Evolutionary conservation across 306 rosid genomes (phyloP).

Genomic region (Glycine soja): DNA sequence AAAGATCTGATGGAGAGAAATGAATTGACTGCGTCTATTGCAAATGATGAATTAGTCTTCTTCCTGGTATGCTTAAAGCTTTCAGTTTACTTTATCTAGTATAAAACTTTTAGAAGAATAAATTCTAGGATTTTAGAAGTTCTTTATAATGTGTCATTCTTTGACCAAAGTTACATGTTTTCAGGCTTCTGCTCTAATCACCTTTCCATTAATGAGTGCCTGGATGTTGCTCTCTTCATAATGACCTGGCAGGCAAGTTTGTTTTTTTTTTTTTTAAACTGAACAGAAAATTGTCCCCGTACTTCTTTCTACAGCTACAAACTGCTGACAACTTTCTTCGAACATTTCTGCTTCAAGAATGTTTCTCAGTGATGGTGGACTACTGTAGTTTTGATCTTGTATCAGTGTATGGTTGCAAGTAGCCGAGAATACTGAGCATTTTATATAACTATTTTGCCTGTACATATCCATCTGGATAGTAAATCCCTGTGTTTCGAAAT

Average conservation of each 20-base stretch:
- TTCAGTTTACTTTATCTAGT: constrained; percentile 12
- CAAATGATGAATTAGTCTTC: constrained; percentile 74
- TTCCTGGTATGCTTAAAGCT: constrained; percentile 66
- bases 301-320: constrained; percentile 16
- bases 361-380: constrained; percentile 33
- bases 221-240: constrained; percentile 76
- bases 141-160: constrained; percentile 34
- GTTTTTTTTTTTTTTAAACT: not conserved
- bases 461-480: not conserved
- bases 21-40: constrained; percentile 67
- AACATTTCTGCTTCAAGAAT: constrained; percentile 19
- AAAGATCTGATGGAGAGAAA: constrained; percentile 71
- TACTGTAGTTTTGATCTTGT: constrained; percentile 2
- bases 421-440: constrained; percentile 20
- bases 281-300: not conserved
- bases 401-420: constrained; percentile 12
- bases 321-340: not conserved
- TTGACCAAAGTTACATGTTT: constrained; percentile 49
- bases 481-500: not conserved
- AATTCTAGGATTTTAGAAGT: too few species aligned
- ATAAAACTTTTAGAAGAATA: not conserved
- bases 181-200: constrained; percentile 81
- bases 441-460: not conserved
- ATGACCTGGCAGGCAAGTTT: constrained; percentile 29
- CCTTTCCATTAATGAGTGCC: constrained; percentile 77